phyloP scores from a whole-genome alignment of 352 stramenopile genomes.

The Globisporangium nagaii region DNA sequence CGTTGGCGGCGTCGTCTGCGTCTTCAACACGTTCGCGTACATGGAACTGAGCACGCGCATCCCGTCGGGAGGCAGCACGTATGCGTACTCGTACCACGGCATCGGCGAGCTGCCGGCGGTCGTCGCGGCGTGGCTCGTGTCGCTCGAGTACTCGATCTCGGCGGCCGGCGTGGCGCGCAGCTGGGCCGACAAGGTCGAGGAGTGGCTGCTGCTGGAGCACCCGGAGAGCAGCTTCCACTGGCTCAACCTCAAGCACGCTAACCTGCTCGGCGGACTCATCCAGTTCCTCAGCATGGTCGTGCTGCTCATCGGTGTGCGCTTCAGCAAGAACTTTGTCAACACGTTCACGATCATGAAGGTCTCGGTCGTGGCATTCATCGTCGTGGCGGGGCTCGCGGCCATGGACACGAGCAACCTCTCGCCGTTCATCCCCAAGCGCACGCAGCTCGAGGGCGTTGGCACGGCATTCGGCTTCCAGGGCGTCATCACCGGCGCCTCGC shows the following conservation, averaged over 20 bases:
- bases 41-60: conserved; percentile 81
- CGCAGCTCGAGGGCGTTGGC: conserved; percentile 6
- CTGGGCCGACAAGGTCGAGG: conserved; percentile 89
- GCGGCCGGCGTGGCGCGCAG: conserved; percentile 62
- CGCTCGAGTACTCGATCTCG: conserved; percentile 6
- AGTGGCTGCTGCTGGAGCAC: conserved; percentile 42
- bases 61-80: conserved; percentile 82
- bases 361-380: neutral
- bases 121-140: conserved; percentile 56
- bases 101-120: conserved; percentile 90
- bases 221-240: conserved; percentile 22
- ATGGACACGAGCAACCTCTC: neutral
- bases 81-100: conserved; percentile 87
- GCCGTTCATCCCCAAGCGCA: neutral
- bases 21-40: conserved; percentile 71
- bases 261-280: conserved; percentile 42
- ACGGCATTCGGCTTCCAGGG: conserved; percentile 32
- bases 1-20: conserved; percentile 65
- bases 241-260: conserved; percentile 46
- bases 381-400: neutral
- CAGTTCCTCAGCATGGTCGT: conserved; percentile 56
- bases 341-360: conserved; percentile 1
- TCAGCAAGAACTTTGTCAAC: conserved; percentile 48
- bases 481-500: neutral
- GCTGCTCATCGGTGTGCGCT: conserved; percentile 67